Evolutionary conservation across 176 grass and related monocot genomes (phyloP).

Genomic region (Chrysopogon serrulatus): DNA sequence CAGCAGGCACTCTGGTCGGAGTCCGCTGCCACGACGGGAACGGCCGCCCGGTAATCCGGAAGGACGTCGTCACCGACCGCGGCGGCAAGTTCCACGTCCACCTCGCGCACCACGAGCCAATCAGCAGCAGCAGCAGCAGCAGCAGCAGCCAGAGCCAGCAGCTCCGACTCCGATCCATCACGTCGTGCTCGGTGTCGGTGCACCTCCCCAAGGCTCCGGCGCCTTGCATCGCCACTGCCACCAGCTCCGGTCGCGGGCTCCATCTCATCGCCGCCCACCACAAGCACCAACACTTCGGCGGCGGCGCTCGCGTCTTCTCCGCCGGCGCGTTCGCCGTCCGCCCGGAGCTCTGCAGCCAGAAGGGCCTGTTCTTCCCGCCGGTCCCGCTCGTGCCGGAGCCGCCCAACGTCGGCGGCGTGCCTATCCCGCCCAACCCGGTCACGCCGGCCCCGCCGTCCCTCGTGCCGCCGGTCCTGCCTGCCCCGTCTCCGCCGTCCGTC

Average conservation of each 20-base stretch:
- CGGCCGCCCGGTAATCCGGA: not conserved
- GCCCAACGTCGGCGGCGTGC: slow-evolving; percentile 47
- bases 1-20: not conserved
- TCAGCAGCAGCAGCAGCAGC: not conserved
- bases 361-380: slow-evolving; percentile 40
- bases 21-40: slow-evolving; percentile 23
- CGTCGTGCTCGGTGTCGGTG: slow-evolving; percentile 22
- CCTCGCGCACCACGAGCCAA: not conserved
- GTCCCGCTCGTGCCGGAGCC: slow-evolving; percentile 45
- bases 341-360: slow-evolving; percentile 3
- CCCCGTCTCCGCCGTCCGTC: slow-evolving; percentile 39
- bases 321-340: slow-evolving; percentile 11
- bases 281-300: not conserved
- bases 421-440: slow-evolving; percentile 44
- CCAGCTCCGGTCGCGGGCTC: not conserved
- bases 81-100: slow-evolving; percentile 5
- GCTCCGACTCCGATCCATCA: not conserved
- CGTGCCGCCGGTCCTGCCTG: slow-evolving; percentile 27
- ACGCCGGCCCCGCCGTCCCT: slow-evolving; percentile 39
- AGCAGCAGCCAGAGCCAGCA: not conserved
- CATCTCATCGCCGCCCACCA: not conserved
- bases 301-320: not conserved
- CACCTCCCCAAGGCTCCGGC: not conserved
- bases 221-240: not conserved
- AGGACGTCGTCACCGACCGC: not conserved